Base-by-base conservation (phyloP, 1,284 basidiomycete genomes). In the Golubevia sp. region DNA sequence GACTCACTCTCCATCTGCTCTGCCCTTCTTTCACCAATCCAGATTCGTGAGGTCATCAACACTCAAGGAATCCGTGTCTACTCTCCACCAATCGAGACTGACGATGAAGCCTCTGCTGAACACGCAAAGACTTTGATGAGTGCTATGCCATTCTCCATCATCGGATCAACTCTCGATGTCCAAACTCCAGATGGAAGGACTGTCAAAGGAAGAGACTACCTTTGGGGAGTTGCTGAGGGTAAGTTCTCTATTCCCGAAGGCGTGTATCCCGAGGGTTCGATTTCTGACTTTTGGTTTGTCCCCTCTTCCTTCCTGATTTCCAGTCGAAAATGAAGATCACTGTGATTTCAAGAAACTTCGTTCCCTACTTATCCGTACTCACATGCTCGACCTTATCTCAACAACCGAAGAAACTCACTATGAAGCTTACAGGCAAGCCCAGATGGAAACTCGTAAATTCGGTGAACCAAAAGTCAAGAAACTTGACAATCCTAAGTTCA, bases 381-480 rank as follows among this genome's bases (percentile, higher is more conserved):
- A 98, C 88, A 99, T 99, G 97, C 88, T 98, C 62, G 97, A 99
- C 85, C 88, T 99, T 57, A 96, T 97, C 85, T 91, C 91, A 57
- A 95, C 93, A 3, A 97, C 94, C 44, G 96, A 99, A 86, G 97
- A 99, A 76, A 87, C 88, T 27, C 97, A 99, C 86, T 99, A 99
- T 85, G 97, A 99, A 87, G 92, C 92, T 85, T 99, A 99, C 88
- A 90, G 96, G 65, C 93, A 97, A 83, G 89, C 93, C 71, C 97
- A 99, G 87, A 98, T 99, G 97, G 97, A 99, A 88, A 98, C 96
- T 20, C 91, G 97, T 86, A 99, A 99, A 87, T 97, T 95, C 74
- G 96, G 96, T 74, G 97, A 99, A 86, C 91, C 94, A 74, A 98
- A 98, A 87, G 93, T 97, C 77, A 96, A 94, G 89, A 98, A 97